Evolutionary conservation across 768 basidiomycete species (phyloP), one percentile per base, ranked within the genome.

Genomic region (Auricularia sp.): DNA sequence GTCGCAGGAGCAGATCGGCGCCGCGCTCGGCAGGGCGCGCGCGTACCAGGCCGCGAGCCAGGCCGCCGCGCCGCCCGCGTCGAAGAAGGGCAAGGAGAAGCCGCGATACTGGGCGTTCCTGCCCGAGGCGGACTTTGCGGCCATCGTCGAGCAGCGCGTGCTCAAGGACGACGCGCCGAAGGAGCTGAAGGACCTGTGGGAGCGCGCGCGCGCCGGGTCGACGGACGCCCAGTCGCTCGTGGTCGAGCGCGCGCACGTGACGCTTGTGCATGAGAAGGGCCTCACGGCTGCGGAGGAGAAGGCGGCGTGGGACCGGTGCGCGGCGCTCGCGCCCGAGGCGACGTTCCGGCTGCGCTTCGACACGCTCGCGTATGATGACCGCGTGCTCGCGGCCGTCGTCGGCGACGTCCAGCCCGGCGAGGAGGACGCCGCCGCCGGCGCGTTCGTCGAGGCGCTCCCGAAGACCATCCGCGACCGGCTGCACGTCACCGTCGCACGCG

Each of bases 401-500:
- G 85, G 86, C 1, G 78, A 84, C 60, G 66, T 97, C 11, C 65
- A 67, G 6, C 71, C 83, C 3, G 74, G 71, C 3, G 71, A 71
- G 2, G 75, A 70, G 2, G 73, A 75, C 34, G 75, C 77, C 64
- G 75, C 76, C 34, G 82, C 78, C 3, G 69, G 74, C 4, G 76
- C 76, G 61, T 86, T 91, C 61, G 65, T 87, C 6, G 72, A 75
- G 14, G 63, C 67, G 43, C 69, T 92, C 16, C 76, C 81, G 0
- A 72, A 77, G 4, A 78, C 81, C 12, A 68, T 88, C 11, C 77
- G 77, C 63, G 69, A 75, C 5, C 66, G 82, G 64, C 73, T 95
- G 69, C 97, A 98, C 71, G 82, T 98, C 64, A 98, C 97, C 0
- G 86, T 98, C 4, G 97, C 91, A 7, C 95, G 91, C 16, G 69